Evolutionary conservation across 129 eudicot species (phyloP).

Genomic region (Arctium minus): DNA sequence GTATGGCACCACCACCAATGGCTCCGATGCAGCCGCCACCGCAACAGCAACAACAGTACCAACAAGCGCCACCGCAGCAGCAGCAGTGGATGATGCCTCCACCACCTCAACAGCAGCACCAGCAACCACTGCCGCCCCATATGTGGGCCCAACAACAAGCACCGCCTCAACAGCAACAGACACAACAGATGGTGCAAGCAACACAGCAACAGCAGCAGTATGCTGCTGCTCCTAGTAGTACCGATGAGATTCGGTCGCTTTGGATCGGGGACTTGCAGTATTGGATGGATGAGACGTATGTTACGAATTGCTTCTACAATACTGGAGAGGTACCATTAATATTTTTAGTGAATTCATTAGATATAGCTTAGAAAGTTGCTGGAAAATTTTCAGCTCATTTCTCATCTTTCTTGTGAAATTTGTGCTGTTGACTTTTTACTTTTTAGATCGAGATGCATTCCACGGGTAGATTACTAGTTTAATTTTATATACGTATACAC

Average conservation of each 20-base stretch:
- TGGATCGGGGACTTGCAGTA: constrained; percentile 98
- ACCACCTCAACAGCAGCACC: constrained; percentile 38
- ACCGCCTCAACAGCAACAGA: constrained; percentile 35
- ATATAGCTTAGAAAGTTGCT: background rate
- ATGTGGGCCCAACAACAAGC: constrained; percentile 42
- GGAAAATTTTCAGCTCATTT: background rate
- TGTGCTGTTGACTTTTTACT: background rate
- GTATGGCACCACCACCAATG: constrained; percentile 48
- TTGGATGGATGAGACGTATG: constrained; percentile 93
- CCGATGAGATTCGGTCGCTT: constrained; percentile 79
- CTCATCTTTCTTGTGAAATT: background rate
- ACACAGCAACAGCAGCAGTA: constrained; percentile 36
- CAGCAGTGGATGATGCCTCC: constrained; percentile 59
- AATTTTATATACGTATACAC: background rate
- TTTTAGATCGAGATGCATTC: too few species aligned
- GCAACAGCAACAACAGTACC: constrained; percentile 42
- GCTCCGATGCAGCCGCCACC: constrained; percentile 41
- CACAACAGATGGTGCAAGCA: constrained; percentile 32
- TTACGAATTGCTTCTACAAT: constrained; percentile 48
- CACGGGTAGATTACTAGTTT: too few species aligned
- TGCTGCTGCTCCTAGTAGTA: constrained; percentile 28
- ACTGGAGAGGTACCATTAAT: constrained; percentile 67
- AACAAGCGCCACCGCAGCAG: constrained; percentile 46
- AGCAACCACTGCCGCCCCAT: constrained; percentile 34
- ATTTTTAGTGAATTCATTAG: background rate